Evolutionary conservation across 805 yeast genomes (phyloP), one percentile per base, ranked within the genome.

Genomic region (Candida lessepsii): DNA sequence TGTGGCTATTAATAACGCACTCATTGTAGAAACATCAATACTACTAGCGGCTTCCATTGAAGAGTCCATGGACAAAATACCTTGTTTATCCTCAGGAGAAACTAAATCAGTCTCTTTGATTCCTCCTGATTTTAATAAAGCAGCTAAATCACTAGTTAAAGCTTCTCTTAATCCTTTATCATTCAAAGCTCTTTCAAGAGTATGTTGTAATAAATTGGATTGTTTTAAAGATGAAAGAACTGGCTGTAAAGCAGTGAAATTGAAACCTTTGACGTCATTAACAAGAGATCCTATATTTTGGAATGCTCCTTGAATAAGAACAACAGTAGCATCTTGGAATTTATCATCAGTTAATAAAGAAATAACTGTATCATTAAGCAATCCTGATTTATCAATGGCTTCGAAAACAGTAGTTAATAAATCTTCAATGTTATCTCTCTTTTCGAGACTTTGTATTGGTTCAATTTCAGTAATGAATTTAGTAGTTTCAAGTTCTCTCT

Each of bases 341-440:
- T 48, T 40, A 2, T 51, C 43, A 45, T 57, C 46, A 11, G 54
- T 45, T 18, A 61, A 50, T 37, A 61, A 50, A 9, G 48, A 41
- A 39, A 41, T 37, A 29, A 61, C 35, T 21, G 63, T 56, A 21
- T 50, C 57, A 29, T 47, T 51, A 28, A 61, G 36, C 28, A 61
- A 47, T 6, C 60, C 61, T 6, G 65, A 58, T 44, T 53, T 46
- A 23, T 50, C 58, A 38, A 60, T 53, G 3, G 65, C 47, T 2
- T 48, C 30, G 27, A 61, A 51, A n/a, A 61, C 46, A 7, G 65
- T 61, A 15, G 54, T 49, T 21, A 58, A 47, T 42, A 61, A 57
- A 30, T 60, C 63, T 35, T 53, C 58, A 32, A 60, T 45, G 36
- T 61, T 61, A 46, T 56, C 63, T 48, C 65, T 56, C 40, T 50